A percentile compares a stretch with the other conserved stretches of the same genome.
These are phyloP conservation scores for Tuber calosporum DNA, from an alignment of 495 filamentous ascomycete genomes.

Conservation along the genomic window DNA sequence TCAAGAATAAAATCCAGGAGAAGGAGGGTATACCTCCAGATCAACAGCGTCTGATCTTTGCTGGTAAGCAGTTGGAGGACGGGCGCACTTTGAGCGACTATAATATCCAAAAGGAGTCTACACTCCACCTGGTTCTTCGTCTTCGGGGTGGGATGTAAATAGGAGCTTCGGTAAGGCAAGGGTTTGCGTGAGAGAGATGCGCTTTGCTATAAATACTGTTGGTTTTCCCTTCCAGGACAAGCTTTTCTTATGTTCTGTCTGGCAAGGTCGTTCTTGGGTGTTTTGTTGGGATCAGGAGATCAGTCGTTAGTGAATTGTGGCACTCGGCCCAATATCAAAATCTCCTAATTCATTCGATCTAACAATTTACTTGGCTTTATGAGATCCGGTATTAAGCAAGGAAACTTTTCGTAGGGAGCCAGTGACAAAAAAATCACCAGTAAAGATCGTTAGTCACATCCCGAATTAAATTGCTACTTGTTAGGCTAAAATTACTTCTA, in stretches of 20 bases:
- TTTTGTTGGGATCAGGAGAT: not conserved
- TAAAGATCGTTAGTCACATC: no score
- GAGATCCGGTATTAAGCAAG: not conserved
- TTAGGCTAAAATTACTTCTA: no score
- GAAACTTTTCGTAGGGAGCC: no score
- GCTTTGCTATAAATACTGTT: not conserved
- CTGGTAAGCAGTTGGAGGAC: constrained; percentile 96
- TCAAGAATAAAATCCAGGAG: constrained; percentile 98
- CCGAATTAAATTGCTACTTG: no score
- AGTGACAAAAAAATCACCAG: no score
- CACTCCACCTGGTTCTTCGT: constrained; percentile 90
- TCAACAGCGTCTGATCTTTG: constrained; percentile 97
- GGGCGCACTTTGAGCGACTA: constrained; percentile 93
- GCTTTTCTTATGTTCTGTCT: not conserved
- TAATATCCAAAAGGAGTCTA: constrained; percentile 98
- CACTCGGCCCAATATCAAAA: not conserved
- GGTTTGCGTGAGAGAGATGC: not conserved
- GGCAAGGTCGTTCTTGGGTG: not conserved
- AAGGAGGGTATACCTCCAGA: constrained; percentile 98
- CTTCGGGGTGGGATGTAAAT: constrained; percentile 99
- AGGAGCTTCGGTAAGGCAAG: not conserved
- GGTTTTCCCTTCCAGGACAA: not conserved
- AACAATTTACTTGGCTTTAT: not conserved
- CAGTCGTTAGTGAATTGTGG: not conserved
- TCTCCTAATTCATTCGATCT: not conserved